phyloP scores from a whole-genome alignment of 2,329 filamentous ascomycete species.

The Pleurostoma richardsiae region DNA sequence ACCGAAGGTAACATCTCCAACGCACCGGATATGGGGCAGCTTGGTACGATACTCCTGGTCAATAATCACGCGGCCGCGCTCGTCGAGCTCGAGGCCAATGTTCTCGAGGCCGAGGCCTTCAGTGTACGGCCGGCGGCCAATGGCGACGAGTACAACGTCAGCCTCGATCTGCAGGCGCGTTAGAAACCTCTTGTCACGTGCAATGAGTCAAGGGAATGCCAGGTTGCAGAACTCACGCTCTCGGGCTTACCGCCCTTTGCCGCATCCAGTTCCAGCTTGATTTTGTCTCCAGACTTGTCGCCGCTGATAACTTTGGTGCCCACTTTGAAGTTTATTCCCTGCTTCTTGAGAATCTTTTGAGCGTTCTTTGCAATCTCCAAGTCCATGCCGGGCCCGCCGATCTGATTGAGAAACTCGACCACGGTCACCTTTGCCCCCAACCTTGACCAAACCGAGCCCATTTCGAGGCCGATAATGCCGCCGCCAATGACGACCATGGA shows the following conservation, averaged over 20 bases:
- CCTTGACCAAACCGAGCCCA: constrained; percentile 96
- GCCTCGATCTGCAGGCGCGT: constrained; percentile 65
- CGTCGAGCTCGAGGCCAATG: constrained; percentile 85
- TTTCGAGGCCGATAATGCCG: constrained; percentile 97
- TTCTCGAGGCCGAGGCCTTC: constrained; percentile 88
- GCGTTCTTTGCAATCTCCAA: constrained; percentile 83
- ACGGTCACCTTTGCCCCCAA: constrained; percentile 93
- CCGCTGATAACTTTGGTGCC: constrained; percentile 91
- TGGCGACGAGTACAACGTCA: constrained; percentile 93
- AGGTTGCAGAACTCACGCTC: constrained; percentile 53
- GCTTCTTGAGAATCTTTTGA: constrained; percentile 92
- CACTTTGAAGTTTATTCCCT: constrained; percentile 97
- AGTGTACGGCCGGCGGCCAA: constrained; percentile 94
- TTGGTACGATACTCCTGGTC: constrained; percentile 99
- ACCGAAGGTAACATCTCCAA: constrained; percentile 94
- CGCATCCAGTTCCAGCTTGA: constrained; percentile 83
- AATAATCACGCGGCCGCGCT: constrained; percentile 91
- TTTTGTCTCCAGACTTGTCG: constrained; percentile 69
- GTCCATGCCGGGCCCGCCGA: constrained; percentile 98
- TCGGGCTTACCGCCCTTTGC: constrained; percentile 96
- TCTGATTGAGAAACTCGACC: constrained; percentile 93
- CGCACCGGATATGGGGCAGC: constrained; percentile 91
- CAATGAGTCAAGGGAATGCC: constrained; percentile 3
- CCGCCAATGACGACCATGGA: constrained; percentile 97
- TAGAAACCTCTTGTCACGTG: too few species aligned